Base-by-base conservation (phyloP, 805 yeast species). In the Myxozyma nipponensis region DNA sequence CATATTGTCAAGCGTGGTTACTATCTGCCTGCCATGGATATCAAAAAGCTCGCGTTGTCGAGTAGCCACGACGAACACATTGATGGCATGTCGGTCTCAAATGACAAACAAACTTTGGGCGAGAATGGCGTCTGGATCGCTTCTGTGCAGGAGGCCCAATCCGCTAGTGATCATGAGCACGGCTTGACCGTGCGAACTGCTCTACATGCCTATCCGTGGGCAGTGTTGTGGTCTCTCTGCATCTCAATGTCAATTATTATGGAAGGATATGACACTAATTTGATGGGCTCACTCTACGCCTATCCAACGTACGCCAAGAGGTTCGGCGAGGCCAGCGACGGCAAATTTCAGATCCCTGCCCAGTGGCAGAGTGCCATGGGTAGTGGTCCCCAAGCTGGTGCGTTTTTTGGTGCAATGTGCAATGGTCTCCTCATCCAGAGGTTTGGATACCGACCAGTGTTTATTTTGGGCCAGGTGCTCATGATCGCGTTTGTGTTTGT, bases 181-280 rank as follows among this genome's bases (percentile, higher is more conserved):
- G 18, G 15, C 15, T 24, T 43, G 22, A 17, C 18, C 4, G 21
- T 30, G 4, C 30, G 15, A 4, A 26, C n/a, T 4, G 46, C 46
- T 15, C 23, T 44, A 21, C 41, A n/a, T 17, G 23, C 30, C 26
- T 72, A 73, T 58, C 77, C 77, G 15, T 68, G 65, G 49, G 78
- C 79, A 13, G 71, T 71, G 32, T 57, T 69, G 52, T 77, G 80
- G 81, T 71, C 78, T 2, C 51, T 74, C 18, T 60, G 73, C 23
- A 62, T 76, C 34, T 71, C 77, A 2, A 58, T 71, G 6, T 72
- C 76, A 26, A 63, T 76, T 50, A 59, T 75, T 42, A 75, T 75
- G 78, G 79, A 74, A 56, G 79, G 79, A 28, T 76, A 73, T 61
- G 79, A 75, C 56, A 63, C 68, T n/a, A 66, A 65, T 40, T 63